Base-by-base conservation (phyloP, 305 asterid genomes). In the Plantago rigida region DNA sequence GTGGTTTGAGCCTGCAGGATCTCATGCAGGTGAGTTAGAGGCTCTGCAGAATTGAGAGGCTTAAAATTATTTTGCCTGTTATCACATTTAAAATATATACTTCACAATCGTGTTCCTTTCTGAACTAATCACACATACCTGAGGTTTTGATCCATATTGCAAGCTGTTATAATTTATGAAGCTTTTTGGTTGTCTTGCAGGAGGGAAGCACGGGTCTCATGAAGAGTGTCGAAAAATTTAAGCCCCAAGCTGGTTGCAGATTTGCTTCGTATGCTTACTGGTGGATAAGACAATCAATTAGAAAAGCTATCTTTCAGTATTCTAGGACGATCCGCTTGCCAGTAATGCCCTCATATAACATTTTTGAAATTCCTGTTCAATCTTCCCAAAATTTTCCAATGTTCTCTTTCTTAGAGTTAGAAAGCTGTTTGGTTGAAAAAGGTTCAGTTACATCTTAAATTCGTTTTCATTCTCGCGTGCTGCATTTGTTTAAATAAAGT, bases 241-340 rank as follows among this genome's bases (percentile, higher is more conserved):
- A 91, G 74, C 88, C 95, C 60, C 87, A 76, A 62, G 81, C 60
- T 9, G 96, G 98, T 72, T 85, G 95, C 74, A 78, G 96, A 62
- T 91, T 91, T 75, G 95, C 84, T 70, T 82, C 89, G 60, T 91
- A 91, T 70, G 94, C 98, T 9, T 91, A 85, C 74, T 91, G 95
- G 95, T 91, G 98, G 98, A 84, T 87, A 78, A 78, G 95, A 78
- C 95, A 87, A 71, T 59, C 81, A 17, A 66, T 91, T 59, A 82
- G 94, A 81, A 87, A 81, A 79, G 84, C 94, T 59, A 64, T 91
- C 73, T 84, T 85, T 76, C 95, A 72, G 67, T 85, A 91, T 71
- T 91, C 97, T 62, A 80, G 96, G 75, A 82, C 87, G 22, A 80
- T 91, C 64, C 96, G 95, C 74, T 71, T 91, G 77, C 98, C 98